These are phyloP conservation scores for Pythium brachiatum DNA, from an alignment of 352 stramenopile species.

Conservation along the genomic window DNA sequence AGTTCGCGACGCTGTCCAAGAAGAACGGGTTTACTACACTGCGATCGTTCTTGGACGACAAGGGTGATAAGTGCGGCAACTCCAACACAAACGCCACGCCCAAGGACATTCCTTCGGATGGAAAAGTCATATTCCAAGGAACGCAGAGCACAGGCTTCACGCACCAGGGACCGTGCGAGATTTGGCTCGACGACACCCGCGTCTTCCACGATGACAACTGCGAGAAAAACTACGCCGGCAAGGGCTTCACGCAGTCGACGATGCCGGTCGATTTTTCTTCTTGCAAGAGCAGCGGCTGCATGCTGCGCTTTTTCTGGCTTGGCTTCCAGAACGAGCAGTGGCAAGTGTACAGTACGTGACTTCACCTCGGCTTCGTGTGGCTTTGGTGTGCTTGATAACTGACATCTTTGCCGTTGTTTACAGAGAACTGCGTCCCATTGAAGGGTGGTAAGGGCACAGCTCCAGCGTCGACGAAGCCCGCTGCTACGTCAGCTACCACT, in stretches of 20 bases:
- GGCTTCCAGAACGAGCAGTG: conserved; percentile 14
- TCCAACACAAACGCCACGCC: conserved; percentile 10
- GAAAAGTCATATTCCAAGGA: conserved; percentile 6
- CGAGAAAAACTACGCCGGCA: background rate
- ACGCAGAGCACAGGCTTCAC: background rate
- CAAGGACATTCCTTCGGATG: background rate
- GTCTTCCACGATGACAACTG: conserved; percentile 20
- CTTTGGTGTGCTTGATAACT: no score
- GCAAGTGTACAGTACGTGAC: conserved; percentile 22
- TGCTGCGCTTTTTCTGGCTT: conserved; percentile 21
- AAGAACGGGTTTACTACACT: conserved; percentile 6
- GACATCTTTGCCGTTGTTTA: no score
- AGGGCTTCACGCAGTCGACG: background rate
- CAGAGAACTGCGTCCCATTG: background rate
- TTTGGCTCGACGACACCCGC: conserved; percentile 11
- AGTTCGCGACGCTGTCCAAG: conserved; percentile 7
- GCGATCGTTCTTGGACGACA: conserved; percentile 19
- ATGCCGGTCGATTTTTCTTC: conserved; percentile 12
- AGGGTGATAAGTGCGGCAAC: conserved; percentile 11
- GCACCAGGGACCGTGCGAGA: conserved; percentile 1
- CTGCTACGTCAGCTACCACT: background rate
- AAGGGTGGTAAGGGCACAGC: background rate
- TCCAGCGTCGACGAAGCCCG: background rate
- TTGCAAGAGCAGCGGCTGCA: conserved; percentile 8
- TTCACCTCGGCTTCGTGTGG: no score